Base-by-base conservation (phyloP, 2,329 filamentous ascomycete genomes). In the Dactylonectria estremocensis region DNA sequence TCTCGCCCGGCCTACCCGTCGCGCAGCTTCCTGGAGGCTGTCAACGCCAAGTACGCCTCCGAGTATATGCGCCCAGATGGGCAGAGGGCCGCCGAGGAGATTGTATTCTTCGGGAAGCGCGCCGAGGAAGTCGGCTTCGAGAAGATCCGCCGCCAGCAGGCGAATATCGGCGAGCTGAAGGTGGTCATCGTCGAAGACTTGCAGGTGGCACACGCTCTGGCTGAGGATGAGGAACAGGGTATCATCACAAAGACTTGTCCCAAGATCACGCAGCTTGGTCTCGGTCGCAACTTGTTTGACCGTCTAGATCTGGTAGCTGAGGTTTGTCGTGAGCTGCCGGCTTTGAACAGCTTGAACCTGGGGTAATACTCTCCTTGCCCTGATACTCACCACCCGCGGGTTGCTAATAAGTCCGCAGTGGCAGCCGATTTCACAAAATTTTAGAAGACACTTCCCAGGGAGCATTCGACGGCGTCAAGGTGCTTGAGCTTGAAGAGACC, bases 61-160 rank as follows among this genome's bases (percentile, higher is more conserved):
- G 88, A 91, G 64, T 76, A 77, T 64, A 79, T 66, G 10, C 70
- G 75, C 16, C 69, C 77, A 28, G 77, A 82, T 13, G 78, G 82
- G 8, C 85, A 86, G 8, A 74, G 74, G 33, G 66, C 76, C 7
- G 77, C 74, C 9, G 73, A 76, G 2, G 85, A 89, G 55, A 92
- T 97, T 69, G 83, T 86, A 61, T 92, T 86, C 86, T 97, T 85
- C 82, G 93, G 81, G 43, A 98, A 98, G 81, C 88, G 95, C 18
- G 95, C 94, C 5, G 93, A 98, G 82, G 95, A 98, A 82, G 90
- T 98, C 37, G 96, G 96, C 33, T 98, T 98, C 74, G 95, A 97
- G 73, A 98, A 98, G 85, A 94, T 98, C 72, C 90, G 92, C 49
- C 88, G 88, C 72, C 90, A 95, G 80, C 91, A 97, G 76, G 92